These are phyloP conservation scores for Lactarius sanguifluus DNA, from an alignment of 768 basidiomycete species.

Conservation along the genomic window DNA sequence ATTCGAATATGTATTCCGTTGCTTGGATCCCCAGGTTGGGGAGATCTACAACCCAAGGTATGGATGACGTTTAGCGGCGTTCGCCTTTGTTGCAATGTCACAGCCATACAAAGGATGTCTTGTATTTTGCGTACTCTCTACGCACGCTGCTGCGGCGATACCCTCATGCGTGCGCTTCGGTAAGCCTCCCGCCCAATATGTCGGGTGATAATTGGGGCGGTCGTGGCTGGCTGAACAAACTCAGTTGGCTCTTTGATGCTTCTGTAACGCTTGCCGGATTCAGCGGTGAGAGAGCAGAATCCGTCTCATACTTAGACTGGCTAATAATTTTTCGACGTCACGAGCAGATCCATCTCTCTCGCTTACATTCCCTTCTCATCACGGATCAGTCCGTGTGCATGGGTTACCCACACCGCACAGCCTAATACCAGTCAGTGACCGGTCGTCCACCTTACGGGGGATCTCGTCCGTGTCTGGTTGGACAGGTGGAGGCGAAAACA, in stretches of 20 bases:
- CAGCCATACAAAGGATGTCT: slow-evolving; percentile 52
- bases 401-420: slow-evolving; percentile 72
- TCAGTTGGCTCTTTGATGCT: slow-evolving; percentile 79
- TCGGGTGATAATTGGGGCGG: slow-evolving; percentile 61
- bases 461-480: slow-evolving; percentile 55
- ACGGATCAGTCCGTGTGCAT: slow-evolving; percentile 81
- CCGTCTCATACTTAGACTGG: slow-evolving; percentile 8
- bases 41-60: slow-evolving; percentile 58
- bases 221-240: slow-evolving; percentile 69
- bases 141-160: slow-evolving; percentile 57
- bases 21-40: slow-evolving; percentile 56
- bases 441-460: slow-evolving; percentile 80
- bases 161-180: slow-evolving; percentile 61
- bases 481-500: slow-evolving; percentile 83
- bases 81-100: slow-evolving; percentile 9
- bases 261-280: slow-evolving; percentile 75
- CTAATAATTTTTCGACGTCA: slow-evolving; percentile 7
- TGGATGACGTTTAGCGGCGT: slow-evolving; percentile 28
- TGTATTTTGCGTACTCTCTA: slow-evolving; percentile 70
- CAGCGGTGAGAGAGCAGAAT: slow-evolving; percentile 53
- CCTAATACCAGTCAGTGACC: slow-evolving; percentile 76
- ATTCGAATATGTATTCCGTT: slow-evolving; percentile 29
- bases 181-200: slow-evolving; percentile 64
- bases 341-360: slow-evolving; percentile 77
- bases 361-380: slow-evolving; percentile 75